These are phyloP conservation scores for Penicillium psychrosexuale DNA, from an alignment of 2,329 filamentous ascomycete species.

Conservation along the genomic window DNA sequence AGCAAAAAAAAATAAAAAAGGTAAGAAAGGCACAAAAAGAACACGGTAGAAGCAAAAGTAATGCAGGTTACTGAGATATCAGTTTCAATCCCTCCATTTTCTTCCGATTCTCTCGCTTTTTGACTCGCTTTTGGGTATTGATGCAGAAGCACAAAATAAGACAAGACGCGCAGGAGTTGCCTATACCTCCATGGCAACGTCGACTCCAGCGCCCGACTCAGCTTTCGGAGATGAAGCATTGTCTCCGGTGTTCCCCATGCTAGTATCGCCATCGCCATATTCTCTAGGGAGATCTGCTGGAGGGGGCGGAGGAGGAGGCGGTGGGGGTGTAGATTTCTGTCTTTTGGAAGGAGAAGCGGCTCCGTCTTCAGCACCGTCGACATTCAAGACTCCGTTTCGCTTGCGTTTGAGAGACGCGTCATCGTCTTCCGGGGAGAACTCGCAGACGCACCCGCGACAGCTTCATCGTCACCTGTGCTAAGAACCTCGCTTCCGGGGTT, in stretches of 20 bases:
- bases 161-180: background rate
- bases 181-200: conserved; percentile 15
- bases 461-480: conserved; percentile 38
- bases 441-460: conserved; percentile 37
- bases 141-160: conserved; percentile 1
- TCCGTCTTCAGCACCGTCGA: conserved; percentile 14
- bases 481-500: conserved; percentile 10
- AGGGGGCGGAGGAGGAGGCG: conserved; percentile 36
- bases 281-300: conserved; percentile 21
- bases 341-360: conserved; percentile 52
- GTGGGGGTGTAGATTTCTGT: conserved; percentile 47
- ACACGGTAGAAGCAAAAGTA: conserved; percentile 10
- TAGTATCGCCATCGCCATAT: conserved; percentile 13
- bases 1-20: conserved; percentile 6
- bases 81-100: background rate
- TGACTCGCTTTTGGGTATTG: conserved; percentile 11
- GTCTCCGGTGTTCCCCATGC: conserved; percentile 9
- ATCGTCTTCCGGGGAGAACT: conserved; percentile 47
- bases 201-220: background rate
- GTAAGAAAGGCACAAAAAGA: background rate
- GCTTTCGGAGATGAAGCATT: background rate
- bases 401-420: conserved; percentile 33
- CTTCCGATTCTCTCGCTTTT: background rate
- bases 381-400: conserved; percentile 12
- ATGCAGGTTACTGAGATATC: background rate